Evolutionary conservation across 192 early-diverging fungal species (phyloP), one percentile per base, ranked within the genome.

Genomic region (Coemansia sp.): DNA sequence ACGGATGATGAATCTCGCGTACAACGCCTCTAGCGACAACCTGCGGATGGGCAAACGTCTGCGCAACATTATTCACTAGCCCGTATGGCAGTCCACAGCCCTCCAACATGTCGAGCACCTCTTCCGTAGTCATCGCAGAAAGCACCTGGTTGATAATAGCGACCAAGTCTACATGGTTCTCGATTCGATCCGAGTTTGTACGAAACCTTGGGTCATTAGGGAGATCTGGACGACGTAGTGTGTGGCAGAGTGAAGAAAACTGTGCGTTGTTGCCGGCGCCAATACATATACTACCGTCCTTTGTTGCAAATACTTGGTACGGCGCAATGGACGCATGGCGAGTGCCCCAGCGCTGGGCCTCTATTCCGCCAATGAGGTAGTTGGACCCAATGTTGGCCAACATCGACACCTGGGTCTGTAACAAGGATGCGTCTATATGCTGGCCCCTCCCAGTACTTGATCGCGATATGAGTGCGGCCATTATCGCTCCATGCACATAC

Each of bases 241-340:
- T 70, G 0, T 72, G 43, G 68, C 89, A 92, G 6, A 98, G 81
- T 28, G 78, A 89, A 38, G 57, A 67, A 73, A 94, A 98, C 66
- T 98, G 96, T 0, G 72, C 68, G 78, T 98, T 92, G 79, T 96
- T 98, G 2, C 95, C 96, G 1, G 93, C 92, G 3, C 96, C 96
- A 62, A 98, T 86, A 76, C 96, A 91, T 39, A 98, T 86, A 73
- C 85, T 83, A 5, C 90, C 90, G 75, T 96, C 92, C 14, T 63
- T 81, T 9, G 92, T 96, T 0, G 85, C 86, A 66, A 97, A 90
- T 16, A 89, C 90, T 68, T 95, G 90, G 78, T 98, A 98, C 11
- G 96, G 96, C 10, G 95, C 96, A 52, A 98, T 97, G 2, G 93
- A 91, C 6, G 92, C 86, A 72, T 98, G 96, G 9, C 88, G 77